Conservation (phyloP, 2,329 filamentous ascomycete species). For the Pseudogymnoascus sp. region DNA sequence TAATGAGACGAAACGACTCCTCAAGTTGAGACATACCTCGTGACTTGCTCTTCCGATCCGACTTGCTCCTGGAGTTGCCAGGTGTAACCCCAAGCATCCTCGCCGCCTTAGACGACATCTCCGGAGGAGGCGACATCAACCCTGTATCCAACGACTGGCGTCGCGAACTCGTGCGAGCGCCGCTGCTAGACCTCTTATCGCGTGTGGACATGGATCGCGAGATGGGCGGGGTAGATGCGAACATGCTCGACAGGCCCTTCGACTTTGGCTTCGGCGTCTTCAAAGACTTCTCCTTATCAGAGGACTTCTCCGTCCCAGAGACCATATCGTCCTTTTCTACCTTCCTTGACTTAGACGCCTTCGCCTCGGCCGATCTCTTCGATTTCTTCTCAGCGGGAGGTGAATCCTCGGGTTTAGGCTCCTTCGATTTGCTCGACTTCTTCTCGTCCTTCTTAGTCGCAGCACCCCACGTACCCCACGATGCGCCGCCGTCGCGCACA, state of each 20-base stretch:
- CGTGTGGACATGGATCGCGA: conserved; percentile 62
- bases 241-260: conserved; percentile 50
- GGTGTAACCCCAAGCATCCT: conserved; percentile 59
- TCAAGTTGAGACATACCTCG: conserved; percentile 27
- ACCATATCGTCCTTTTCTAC: conserved; percentile 55
- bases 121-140: conserved; percentile 62
- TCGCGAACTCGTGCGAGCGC: conserved; percentile 52
- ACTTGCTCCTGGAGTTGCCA: conserved; percentile 39
- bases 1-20: background rate
- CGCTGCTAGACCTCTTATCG: conserved; percentile 49
- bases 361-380: conserved; percentile 40
- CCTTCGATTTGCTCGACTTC: conserved; percentile 22
- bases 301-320: conserved; percentile 61
- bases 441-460: conserved; percentile 30
- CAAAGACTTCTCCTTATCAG: conserved; percentile 56
- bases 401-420: conserved; percentile 21
- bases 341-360: conserved; percentile 46
- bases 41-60: conserved; percentile 38
- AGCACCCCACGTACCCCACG: conserved; percentile 43
- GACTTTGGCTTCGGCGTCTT: conserved; percentile 35
- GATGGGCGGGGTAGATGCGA: conserved; percentile 59
- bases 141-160: conserved; percentile 61
- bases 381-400: conserved; percentile 25
- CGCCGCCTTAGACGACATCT: conserved; percentile 67
- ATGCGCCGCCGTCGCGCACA: conserved; percentile 56